A percentile compares a stretch with the other conserved stretches of the same genome.
Conservation (phyloP, 768 basidiomycete species). For the Tylopilus balloui region DNA sequence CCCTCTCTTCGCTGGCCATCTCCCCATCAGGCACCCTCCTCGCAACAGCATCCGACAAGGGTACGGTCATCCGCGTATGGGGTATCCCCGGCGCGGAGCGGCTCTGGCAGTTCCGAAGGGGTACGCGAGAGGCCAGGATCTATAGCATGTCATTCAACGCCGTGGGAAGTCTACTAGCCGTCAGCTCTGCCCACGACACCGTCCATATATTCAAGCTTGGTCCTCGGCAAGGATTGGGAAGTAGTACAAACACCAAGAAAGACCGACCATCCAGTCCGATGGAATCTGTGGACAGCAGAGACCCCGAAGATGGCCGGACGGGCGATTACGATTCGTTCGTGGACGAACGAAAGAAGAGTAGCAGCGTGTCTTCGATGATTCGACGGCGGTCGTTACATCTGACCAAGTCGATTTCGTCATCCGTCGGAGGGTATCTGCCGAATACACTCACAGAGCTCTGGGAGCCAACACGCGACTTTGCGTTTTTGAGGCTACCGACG, state of each 20-base stretch:
- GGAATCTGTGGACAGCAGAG: slow-evolving; percentile 60
- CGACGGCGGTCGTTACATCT: slow-evolving; percentile 69
- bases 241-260: slow-evolving; percentile 16
- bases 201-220: slow-evolving; percentile 95
- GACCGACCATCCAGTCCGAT: slow-evolving; percentile 51
- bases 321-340: slow-evolving; percentile 85
- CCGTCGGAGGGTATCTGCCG: slow-evolving; percentile 81
- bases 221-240: slow-evolving; percentile 26
- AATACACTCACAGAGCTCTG: slow-evolving; percentile 91
- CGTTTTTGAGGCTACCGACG: slow-evolving; percentile 78
- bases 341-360: slow-evolving; percentile 64
- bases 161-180: slow-evolving; percentile 78
- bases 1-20: slow-evolving; percentile 82
- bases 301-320: slow-evolving; percentile 49
- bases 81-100: slow-evolving; percentile 87
- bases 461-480: slow-evolving; percentile 95
- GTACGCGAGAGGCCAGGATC: slow-evolving; percentile 82
- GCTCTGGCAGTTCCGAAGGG: slow-evolving; percentile 91
- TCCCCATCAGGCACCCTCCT: slow-evolving; percentile 85
- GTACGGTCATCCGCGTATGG: slow-evolving; percentile 96
- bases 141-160: slow-evolving; percentile 84
- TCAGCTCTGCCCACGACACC: slow-evolving; percentile 89
- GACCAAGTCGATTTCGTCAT: slow-evolving; percentile 70
- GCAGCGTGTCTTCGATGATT: slow-evolving; percentile 57
- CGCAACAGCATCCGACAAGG: slow-evolving; percentile 91